Percentiles rank a stretch among this genome's conserved stretches.
phyloP scores from a whole-genome alignment of 2,329 filamentous ascomycete species.

The Tolypocladium nubicola region DNA sequence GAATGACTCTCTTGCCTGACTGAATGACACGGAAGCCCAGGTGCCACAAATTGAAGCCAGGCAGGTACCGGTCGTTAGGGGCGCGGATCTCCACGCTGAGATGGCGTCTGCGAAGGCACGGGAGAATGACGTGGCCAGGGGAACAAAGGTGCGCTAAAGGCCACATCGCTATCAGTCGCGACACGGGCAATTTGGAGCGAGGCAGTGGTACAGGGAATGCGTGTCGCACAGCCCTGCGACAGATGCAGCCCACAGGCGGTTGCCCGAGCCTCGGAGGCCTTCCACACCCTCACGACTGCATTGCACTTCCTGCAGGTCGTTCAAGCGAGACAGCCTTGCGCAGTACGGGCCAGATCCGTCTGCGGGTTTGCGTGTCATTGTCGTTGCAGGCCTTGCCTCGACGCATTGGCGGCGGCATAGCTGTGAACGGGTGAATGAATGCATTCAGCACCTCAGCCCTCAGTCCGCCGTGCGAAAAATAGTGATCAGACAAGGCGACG shows the following conservation, averaged over 20 bases:
- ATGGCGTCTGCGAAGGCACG: no score
- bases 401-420: background rate
- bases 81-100: background rate
- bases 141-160: background rate
- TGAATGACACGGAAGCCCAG: background rate
- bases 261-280: background rate
- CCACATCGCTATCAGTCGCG: background rate
- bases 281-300: no score
- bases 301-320: background rate
- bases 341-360: no score
- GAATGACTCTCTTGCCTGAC: no score
- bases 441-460: background rate
- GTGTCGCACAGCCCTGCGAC: background rate
- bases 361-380: background rate
- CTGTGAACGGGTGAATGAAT: no score
- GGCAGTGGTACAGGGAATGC: background rate
- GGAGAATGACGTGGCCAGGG: no score
- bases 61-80: background rate
- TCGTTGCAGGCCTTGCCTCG: background rate
- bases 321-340: background rate
- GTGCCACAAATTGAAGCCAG: background rate
- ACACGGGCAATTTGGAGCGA: background rate
- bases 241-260: background rate
- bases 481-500: background rate
- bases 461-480: no score